Base-by-base conservation (phyloP, 2,329 filamentous ascomycete species). In the Stenocarpella maydis region DNA sequence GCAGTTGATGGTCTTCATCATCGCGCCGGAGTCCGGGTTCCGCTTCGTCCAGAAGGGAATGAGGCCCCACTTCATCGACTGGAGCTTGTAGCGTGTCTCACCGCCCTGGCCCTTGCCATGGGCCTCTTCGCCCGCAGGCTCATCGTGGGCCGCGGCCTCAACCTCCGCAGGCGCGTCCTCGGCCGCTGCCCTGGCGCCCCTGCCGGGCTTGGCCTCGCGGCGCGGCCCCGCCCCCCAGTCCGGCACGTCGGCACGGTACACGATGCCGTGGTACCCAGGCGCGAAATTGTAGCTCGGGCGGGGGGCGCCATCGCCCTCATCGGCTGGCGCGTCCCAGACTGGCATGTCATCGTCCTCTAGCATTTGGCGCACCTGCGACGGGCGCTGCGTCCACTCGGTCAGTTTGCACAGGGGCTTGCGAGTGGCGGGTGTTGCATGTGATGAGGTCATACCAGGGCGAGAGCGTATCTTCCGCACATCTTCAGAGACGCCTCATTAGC, bases 61-160 rank as follows among this genome's bases (percentile, higher is more conserved):
- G 8, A 99, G 86, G 0, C 95, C 96, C 96, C 96, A 99, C 86
- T 94, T 95, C 92, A 98, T 98, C 2, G 90, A 86, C 78, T 98
- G 94, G 10, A 99, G 83, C 79, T 92, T 95, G 82, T 97, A 97
- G 73, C 82, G 89, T 12, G 85, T 84, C 69, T 82, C 78, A 34
- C 75, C 41, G 37, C 19, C 37, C 24, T 55, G 47, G 19, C n/a
- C 39, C 6, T 5, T 28, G n/a, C 2, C 45, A 1, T 24, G 45
- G 7, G 45, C 26, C 19, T 31, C 31, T 0, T 12, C 5, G 6
- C 7, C 34, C 2, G n/a, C 26, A n/a, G 34, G 1, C 39, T 67
- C 64, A 26, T 43, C 47, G n/a, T 71, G 63, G 26, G 72, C 60
- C 12, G 45, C 60, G 17, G 49, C 24, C 12, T 65, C 55, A 50